Base-by-base conservation (phyloP, 495 filamentous ascomycete species). In the Talaromyces proteolyticus region DNA sequence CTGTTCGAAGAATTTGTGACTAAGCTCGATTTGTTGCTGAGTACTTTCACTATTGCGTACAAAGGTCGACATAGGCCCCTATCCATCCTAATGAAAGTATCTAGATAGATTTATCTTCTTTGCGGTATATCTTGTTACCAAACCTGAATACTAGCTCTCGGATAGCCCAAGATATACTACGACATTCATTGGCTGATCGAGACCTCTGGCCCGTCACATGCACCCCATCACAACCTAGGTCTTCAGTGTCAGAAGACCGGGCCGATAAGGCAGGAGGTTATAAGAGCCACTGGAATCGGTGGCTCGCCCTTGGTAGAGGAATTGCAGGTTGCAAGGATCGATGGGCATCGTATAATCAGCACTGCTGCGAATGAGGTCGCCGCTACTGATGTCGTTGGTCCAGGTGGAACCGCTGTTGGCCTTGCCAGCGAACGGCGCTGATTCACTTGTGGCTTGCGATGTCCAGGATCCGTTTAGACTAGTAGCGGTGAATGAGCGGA, bases 311-410 rank as follows among this genome's bases (percentile, higher is more conserved):
- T 83, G 79, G 50, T 81, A 84, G 18, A 84, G 66, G 43, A 82
- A 56, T 56, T 80, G 72, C 57, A 82, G 57, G 52, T 82, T 81
- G 63, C 79, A 82, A 4, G 76, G 65, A 51, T 80, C 74, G 25
- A 83, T 55, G 10, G 70, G 69, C 63, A 77, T 72, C 2, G 76
- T 82, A 60, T 85, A 73, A 53, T 85, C 79, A 4, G 70, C 52
- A 46, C 68, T 76, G 43, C 21, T 60, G 49, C 79, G 69, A 21
- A 86, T 62, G 38, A 85, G 52, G 43, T 84, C 80, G 14, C 82
- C 82, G 48, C 81, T 78, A 52, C 76, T 81, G 58, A 86, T 83
- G 49, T 82, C 78, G 59, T 80, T 72, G 39, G 80, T 82, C 82
- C 82, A 86, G 40, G 70, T 72, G 1, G 77, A 76, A 44, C 76